Conservation (phyloP, 2,329 filamentous ascomycete species). For the Xylaria sp. region DNA sequence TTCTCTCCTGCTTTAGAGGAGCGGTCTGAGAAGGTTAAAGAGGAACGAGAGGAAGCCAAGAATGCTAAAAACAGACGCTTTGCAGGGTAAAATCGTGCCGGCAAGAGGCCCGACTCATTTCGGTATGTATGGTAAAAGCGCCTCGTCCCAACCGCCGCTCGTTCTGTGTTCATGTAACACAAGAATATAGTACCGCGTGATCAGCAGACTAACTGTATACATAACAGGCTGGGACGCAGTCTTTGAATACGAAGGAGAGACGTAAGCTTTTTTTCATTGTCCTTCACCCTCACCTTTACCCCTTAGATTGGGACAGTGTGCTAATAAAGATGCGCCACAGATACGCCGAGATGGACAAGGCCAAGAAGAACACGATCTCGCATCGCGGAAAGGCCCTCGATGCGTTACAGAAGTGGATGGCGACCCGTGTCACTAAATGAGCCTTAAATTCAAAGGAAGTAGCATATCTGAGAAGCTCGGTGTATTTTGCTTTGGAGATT, state of each 20-base stretch:
- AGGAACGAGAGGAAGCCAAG: no score
- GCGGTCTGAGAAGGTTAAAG: neutral
- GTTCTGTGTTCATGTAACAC: neutral
- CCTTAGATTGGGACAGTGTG: no score
- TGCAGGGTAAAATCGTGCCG: constrained; percentile 77
- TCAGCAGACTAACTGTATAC: neutral
- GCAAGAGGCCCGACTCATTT: constrained; percentile 81
- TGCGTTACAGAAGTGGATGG: constrained; percentile 85
- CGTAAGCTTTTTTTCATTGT: constrained; percentile 56
- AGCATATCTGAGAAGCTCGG: no score
- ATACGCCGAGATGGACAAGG: constrained; percentile 93
- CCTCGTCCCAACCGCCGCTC: neutral
- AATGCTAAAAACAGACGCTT: neutral
- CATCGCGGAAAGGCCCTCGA: constrained; percentile 87
- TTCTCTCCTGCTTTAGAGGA: neutral
- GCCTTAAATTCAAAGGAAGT: neutral
- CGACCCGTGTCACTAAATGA: constrained; percentile 43
- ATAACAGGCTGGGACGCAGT: constrained; percentile 90
- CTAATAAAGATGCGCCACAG: constrained; percentile 44
- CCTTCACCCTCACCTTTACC: neutral
- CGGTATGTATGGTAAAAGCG: constrained; percentile 61
- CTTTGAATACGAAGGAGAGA: constrained; percentile 91
- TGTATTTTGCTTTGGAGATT: neutral
- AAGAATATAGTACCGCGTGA: neutral
- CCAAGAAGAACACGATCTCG: constrained; percentile 87